Evolutionary conservation across 192 early-diverging fungal species (phyloP), one percentile per base, ranked within the genome.

Genomic region (Podila horticola): DNA sequence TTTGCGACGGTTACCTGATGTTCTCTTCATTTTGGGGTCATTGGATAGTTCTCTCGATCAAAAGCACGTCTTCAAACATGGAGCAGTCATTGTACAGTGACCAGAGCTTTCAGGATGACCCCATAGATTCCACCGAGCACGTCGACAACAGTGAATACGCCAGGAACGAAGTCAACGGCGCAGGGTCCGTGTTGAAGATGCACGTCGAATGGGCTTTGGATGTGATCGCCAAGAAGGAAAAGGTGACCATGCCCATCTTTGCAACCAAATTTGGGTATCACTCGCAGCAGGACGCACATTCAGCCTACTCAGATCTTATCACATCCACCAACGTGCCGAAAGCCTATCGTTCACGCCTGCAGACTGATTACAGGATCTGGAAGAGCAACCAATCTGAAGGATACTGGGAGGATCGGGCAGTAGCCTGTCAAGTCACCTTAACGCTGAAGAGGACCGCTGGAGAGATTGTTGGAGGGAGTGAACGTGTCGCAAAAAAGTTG

Each of bases 191-290:
- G 41, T 68, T 36, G 1, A 58, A 38, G 34, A 57, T 50, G 45
- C 68, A 70, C 31, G 41, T n/a, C 34, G 17, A 36, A 55, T 57
- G 69, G 62, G 50, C 51, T 64, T 64, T 71, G 69, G 69, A 63
- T 52, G 10, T n/a, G 61, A 51, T 63, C 41, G 69, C 60, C 61
- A 71, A 71, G 10, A 55, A 63, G 49, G 30, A 55, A 64, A 5
- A 51, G 45, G 30, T 71, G 31, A 71, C 60, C 49, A 71, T 62
- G 61, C 69, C 62, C 9, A 38, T 10, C n/a, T 64, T 71, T 38
- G 69, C 61, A 30, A 34, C 0, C 20, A 51, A 61, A 62, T 63
- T 71, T 63, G 69, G 12, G 6, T 71, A 62, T 48, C 22, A 51
- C 31, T 38, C 33, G 48, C 48, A 71, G n/a, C 29, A 38, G 31